phyloP scores from a whole-genome alignment of 257 asterid genomes.

The Solanum boliviense region DNA sequence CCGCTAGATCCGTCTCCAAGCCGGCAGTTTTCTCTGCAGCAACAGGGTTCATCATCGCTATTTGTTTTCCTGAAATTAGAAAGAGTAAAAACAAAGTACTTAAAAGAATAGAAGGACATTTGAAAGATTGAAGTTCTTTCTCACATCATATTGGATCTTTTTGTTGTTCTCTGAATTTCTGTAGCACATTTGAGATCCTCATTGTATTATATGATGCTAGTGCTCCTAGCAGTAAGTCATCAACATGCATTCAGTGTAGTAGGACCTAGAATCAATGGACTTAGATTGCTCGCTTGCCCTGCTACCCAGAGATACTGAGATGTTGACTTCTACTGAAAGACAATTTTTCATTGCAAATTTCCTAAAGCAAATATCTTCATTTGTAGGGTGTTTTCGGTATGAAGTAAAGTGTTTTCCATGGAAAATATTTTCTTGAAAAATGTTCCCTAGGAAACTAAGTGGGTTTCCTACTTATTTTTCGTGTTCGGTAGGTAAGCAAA shows the following conservation, averaged over 20 bases:
- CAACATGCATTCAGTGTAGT: neutral
- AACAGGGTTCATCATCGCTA: slow-evolving; percentile 2
- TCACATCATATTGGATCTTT: neutral
- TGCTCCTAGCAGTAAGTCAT: neutral
- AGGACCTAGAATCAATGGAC: neutral
- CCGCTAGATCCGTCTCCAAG: slow-evolving; percentile 42
- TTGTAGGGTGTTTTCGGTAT: neutral
- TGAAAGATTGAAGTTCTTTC: neutral
- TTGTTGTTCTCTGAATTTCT: neutral
- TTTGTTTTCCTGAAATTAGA: slow-evolving; percentile 30
- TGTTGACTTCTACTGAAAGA: neutral
- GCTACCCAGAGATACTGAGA: neutral
- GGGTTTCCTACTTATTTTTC: neutral
- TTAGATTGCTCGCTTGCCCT: neutral
- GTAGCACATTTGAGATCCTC: neutral
- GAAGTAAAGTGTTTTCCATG: neutral
- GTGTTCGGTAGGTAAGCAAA: neutral
- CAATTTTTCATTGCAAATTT: neutral
- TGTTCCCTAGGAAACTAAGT: neutral
- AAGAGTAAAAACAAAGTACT: neutral
- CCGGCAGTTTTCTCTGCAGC: slow-evolving; percentile 19
- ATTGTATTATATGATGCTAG: neutral
- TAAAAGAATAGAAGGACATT: neutral
- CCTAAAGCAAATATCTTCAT: neutral
- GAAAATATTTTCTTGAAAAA: neutral